These are phyloP conservation scores for Diutina siamensis DNA, from an alignment of 1,139 yeast genomes.

Conservation along the genomic window DNA sequence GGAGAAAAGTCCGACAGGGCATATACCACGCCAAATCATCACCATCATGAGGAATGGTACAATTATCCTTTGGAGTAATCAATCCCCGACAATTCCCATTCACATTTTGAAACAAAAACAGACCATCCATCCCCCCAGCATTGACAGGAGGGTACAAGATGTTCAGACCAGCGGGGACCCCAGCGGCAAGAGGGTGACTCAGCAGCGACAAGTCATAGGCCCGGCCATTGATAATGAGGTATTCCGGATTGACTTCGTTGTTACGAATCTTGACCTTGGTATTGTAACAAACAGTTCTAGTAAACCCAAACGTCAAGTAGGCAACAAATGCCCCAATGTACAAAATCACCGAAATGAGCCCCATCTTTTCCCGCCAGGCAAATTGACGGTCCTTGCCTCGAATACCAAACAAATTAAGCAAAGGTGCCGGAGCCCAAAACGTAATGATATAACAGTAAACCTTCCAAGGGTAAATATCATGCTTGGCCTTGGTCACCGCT, in stretches of 20 bases:
- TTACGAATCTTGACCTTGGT: slow-evolving; percentile 31
- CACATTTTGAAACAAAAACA: slow-evolving; percentile 86
- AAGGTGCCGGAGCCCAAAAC: slow-evolving; percentile 83
- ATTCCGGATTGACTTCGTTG: slow-evolving; percentile 47
- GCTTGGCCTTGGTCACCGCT: slow-evolving; percentile 9
- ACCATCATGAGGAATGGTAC: slow-evolving; percentile 58
- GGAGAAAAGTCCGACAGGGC: slow-evolving; percentile 70
- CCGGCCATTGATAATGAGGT: slow-evolving; percentile 69
- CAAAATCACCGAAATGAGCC: slow-evolving; percentile 62
- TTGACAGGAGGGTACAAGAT: slow-evolving; percentile 72
- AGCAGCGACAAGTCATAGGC: slow-evolving; percentile 64
- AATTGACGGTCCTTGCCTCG: slow-evolving; percentile 69
- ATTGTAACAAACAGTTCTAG: slow-evolving; percentile 64
- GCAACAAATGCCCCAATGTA: slow-evolving; percentile 73
- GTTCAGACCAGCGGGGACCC: slow-evolving; percentile 56
- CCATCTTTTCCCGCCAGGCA: slow-evolving; percentile 97
- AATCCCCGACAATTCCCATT: slow-evolving; percentile 85
- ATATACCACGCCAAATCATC: slow-evolving; percentile 85
- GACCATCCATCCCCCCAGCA: slow-evolving; percentile 87
- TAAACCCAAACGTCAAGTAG: slow-evolving; percentile 83
- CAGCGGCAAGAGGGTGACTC: slow-evolving; percentile 72
- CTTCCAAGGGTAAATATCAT: slow-evolving; percentile 57
- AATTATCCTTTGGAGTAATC: slow-evolving; percentile 59
- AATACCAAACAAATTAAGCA: slow-evolving; percentile 67
- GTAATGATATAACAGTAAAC: slow-evolving; percentile 71